These are phyloP conservation scores for Megacollybia marginata DNA, from an alignment of 768 basidiomycete genomes.

Conservation along the genomic window DNA sequence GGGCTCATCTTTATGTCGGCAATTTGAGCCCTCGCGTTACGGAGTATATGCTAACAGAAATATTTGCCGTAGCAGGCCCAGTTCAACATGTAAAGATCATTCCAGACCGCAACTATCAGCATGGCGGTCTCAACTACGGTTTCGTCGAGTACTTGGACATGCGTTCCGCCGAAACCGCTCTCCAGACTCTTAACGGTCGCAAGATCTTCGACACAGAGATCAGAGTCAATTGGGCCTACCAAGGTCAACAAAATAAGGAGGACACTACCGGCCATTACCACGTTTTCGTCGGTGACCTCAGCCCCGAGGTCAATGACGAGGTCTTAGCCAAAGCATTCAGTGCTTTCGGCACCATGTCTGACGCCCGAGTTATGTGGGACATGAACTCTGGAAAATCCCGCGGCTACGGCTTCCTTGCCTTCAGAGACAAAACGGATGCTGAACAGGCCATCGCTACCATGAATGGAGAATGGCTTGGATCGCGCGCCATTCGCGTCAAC, in stretches of 20 bases:
- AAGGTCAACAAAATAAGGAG: conserved; percentile 97
- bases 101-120: conserved; percentile 98
- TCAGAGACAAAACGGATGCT: conserved; percentile 97
- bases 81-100: conserved; percentile 99
- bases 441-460: conserved; percentile 99
- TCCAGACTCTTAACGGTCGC: conserved; percentile 96
- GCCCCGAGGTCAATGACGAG: conserved; percentile 97
- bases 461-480: conserved; percentile 99
- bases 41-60: conserved; percentile 98
- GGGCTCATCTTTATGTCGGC: conserved; percentile 98
- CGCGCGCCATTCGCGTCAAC: conserved; percentile 97
- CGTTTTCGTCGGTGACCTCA: conserved; percentile 99
- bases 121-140: conserved; percentile 98
- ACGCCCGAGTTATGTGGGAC: conserved; percentile 99
- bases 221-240: conserved; percentile 99
- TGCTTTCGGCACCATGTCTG: conserved; percentile 93
- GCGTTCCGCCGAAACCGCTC: conserved; percentile 97
- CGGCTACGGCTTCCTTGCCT: conserved; percentile 97
- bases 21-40: conserved; percentile 97
- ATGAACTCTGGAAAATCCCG: conserved; percentile 99
- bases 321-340: conserved; percentile 95
- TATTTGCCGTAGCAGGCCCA: conserved; percentile 92
- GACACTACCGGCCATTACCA: conserved; percentile 97
- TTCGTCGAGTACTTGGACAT: conserved; percentile 99
- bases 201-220: conserved; percentile 99